Evolutionary conservation across 2,329 filamentous ascomycete genomes (phyloP).

Genomic region (Penicillium psychrosexuale): DNA sequence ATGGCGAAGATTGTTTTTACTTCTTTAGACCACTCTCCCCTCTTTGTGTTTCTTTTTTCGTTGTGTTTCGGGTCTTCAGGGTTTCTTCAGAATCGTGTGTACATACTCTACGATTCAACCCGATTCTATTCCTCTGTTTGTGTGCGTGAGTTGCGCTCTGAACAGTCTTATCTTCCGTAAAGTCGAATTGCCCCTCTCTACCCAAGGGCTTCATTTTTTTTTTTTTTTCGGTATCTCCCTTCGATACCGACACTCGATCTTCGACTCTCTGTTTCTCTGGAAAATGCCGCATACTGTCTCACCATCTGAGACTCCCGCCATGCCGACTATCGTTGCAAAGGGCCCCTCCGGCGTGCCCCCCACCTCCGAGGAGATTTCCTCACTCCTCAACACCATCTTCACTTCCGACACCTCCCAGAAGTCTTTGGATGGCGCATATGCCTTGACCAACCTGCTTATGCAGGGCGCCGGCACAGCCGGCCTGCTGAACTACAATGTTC

Average conservation of each 20-base stretch:
- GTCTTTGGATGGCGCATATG: constrained; percentile 66
- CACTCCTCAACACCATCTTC: constrained; percentile 66
- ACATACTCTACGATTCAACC: constrained; percentile 4
- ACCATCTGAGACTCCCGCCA: constrained; percentile 33
- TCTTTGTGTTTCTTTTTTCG: constrained; percentile 8
- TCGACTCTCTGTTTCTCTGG: constrained; percentile 6
- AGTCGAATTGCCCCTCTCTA: constrained; percentile 10
- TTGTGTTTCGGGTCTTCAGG: constrained; percentile 4
- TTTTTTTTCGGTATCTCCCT: constrained; percentile 12
- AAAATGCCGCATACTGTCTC: constrained; percentile 51
- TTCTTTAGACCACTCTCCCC: constrained; percentile 10
- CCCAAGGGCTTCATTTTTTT: background rate
- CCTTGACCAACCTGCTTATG: constrained; percentile 61
- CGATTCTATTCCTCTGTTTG: constrained; percentile 1
- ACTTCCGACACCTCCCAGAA: constrained; percentile 64
- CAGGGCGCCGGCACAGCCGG: constrained; percentile 64
- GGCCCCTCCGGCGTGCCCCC: constrained; percentile 51
- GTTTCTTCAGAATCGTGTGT: constrained; percentile 6
- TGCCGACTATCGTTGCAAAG: constrained; percentile 50
- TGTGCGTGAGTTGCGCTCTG: constrained; percentile 7
- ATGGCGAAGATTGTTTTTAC: constrained; percentile 4
- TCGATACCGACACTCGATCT: constrained; percentile 5
- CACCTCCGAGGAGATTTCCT: constrained; percentile 62
- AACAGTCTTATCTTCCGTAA: constrained; percentile 1
- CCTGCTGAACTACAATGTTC: constrained; percentile 59